These are phyloP conservation scores for Cichorium intybus DNA, from an alignment of 140 eudicot genomes.

Conservation along the genomic window DNA sequence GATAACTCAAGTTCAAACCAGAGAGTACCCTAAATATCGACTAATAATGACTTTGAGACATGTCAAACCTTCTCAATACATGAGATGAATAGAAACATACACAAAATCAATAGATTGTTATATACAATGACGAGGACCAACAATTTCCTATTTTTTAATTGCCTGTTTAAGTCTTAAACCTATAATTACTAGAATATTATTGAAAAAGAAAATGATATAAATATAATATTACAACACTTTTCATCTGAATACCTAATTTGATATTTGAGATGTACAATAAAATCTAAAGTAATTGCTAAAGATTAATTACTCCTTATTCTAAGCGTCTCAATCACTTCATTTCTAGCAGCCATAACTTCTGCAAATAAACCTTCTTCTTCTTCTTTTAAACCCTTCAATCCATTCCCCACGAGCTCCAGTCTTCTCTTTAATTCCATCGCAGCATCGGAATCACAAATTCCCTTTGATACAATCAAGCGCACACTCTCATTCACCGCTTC, in stretches of 20 bases:
- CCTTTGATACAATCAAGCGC: slow-evolving; percentile 20
- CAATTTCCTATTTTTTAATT: too few species aligned
- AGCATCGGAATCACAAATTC: slow-evolving; percentile 17
- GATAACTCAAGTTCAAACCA: too few species aligned
- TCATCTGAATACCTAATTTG: background rate
- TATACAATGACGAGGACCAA: too few species aligned
- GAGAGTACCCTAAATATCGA: too few species aligned
- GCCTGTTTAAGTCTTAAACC: too few species aligned
- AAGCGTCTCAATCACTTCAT: slow-evolving; percentile 47
- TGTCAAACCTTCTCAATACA: too few species aligned
- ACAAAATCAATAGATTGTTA: too few species aligned
- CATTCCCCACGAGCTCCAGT: slow-evolving; percentile 44
- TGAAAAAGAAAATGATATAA: too few species aligned
- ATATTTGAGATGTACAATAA: slow-evolving; percentile 10
- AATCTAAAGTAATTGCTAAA: background rate
- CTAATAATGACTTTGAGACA: too few species aligned
- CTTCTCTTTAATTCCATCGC: slow-evolving; percentile 42
- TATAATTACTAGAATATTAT: too few species aligned
- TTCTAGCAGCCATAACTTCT: slow-evolving; percentile 45
- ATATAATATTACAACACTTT: background rate
- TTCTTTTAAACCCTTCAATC: slow-evolving; percentile 30
- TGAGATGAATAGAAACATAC: too few species aligned
- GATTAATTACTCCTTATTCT: slow-evolving; percentile 20
- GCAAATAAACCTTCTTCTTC: slow-evolving; percentile 43
- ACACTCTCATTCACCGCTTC: slow-evolving; percentile 38